Conservation (phyloP, 495 filamentous ascomycete genomes). For the Hypoxylon intermedium region DNA sequence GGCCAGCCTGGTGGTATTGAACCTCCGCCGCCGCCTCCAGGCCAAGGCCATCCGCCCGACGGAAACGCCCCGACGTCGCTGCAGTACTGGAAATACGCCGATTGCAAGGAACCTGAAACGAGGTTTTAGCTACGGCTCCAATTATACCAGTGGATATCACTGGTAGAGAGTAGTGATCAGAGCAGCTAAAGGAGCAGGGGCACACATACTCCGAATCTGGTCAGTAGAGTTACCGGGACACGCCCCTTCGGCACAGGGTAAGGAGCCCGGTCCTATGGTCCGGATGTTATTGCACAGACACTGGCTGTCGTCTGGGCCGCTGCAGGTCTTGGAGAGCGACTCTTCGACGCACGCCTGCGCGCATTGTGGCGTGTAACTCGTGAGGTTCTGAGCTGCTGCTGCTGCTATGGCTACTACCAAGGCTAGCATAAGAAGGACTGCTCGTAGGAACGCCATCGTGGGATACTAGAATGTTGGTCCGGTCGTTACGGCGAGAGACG, state of each 20-base stretch:
- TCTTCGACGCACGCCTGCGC: constrained; percentile 25
- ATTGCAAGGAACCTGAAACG: constrained; percentile 1
- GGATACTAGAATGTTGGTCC: not conserved
- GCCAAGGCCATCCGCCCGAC: not conserved
- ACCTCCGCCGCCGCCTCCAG: not conserved
- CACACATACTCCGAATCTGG: constrained; percentile 10
- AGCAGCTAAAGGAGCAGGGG: no score
- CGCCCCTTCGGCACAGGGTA: constrained; percentile 11
- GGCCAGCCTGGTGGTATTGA: not conserved
- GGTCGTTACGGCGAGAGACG: not conserved
- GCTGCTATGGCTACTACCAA: not conserved
- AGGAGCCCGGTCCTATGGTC: constrained; percentile 8
- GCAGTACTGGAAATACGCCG: constrained; percentile 12
- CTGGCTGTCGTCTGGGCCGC: constrained; percentile 17
- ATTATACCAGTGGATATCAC: no score
- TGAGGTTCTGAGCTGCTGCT: constrained; percentile 24
- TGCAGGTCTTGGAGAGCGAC: constrained; percentile 17
- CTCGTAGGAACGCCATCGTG: constrained; percentile 15
- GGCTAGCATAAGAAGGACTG: constrained; percentile 1
- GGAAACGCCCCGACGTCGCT: constrained; percentile 4
- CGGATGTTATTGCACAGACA: constrained; percentile 33
- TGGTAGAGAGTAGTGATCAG: no score
- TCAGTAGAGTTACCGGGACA: constrained; percentile 14
- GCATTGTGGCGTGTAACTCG: constrained; percentile 30
- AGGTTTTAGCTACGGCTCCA: not conserved